A percentile compares a stretch with the other conserved stretches of the same genome.
These are phyloP conservation scores for Colletotrichum euphorbiae DNA, from an alignment of 2,329 filamentous ascomycete genomes.

Conservation along the genomic window DNA sequence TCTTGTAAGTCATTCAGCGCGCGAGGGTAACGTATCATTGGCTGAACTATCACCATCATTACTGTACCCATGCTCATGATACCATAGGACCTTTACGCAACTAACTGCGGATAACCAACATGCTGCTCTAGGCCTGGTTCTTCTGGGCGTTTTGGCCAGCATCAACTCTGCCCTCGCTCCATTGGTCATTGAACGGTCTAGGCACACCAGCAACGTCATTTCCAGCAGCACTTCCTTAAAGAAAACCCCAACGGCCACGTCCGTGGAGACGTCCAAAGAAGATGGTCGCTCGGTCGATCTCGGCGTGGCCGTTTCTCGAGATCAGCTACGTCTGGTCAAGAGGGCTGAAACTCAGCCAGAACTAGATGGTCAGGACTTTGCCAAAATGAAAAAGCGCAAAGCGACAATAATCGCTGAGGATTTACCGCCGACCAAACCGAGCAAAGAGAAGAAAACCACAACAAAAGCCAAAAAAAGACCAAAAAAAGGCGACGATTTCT, in stretches of 20 bases:
- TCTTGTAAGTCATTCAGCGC: constrained; percentile 47
- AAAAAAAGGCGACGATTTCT: constrained; percentile 73
- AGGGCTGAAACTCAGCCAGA: not conserved
- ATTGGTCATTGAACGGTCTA: constrained; percentile 44
- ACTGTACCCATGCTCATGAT: not conserved
- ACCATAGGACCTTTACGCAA: constrained; percentile 71
- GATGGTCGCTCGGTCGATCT: constrained; percentile 42
- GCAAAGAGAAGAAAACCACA: constrained; percentile 46
- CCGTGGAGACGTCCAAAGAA: not conserved
- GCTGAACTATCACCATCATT: too few relatives aligned
- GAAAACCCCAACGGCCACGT: too few relatives aligned
- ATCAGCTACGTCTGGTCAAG: constrained; percentile 29
- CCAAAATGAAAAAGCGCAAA: constrained; percentile 24
- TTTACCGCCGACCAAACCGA: not conserved
- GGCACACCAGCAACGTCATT: not conserved
- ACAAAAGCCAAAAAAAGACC: constrained; percentile 47
- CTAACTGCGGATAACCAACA: constrained; percentile 79
- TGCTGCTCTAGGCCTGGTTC: constrained; percentile 75
- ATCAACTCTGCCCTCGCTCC: constrained; percentile 59
- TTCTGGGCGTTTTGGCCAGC: constrained; percentile 73
- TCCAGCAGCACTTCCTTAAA: too few relatives aligned
- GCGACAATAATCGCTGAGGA: not conserved
- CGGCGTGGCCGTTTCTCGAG: constrained; percentile 47
- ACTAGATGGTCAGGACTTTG: not conserved
- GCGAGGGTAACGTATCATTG: too few relatives aligned